Percentiles rank a stretch among this genome's conserved stretches.
These are phyloP conservation scores for Penicillium bovifimosum DNA, from an alignment of 495 filamentous ascomycete genomes.

Conservation along the genomic window DNA sequence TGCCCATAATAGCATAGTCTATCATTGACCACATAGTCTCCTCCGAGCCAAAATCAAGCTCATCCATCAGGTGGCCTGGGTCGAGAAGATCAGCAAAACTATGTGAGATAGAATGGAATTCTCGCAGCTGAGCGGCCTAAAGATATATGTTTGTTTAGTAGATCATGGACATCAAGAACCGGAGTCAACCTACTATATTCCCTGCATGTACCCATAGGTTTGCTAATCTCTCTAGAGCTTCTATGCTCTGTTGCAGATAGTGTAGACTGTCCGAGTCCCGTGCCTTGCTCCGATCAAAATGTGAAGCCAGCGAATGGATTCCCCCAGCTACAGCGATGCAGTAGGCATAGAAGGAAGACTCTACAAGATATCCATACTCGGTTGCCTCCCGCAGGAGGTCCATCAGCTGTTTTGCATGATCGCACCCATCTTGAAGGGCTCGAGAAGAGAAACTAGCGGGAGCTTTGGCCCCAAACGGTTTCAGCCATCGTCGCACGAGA, in stretches of 20 bases:
- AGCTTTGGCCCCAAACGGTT: constrained; percentile 15
- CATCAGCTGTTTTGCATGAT: constrained; percentile 20
- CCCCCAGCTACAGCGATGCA: constrained; percentile 18
- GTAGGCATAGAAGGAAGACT: constrained; percentile 22
- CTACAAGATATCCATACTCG: constrained; percentile 13
- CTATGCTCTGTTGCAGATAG: constrained; percentile 15
- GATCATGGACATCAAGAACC: neutral
- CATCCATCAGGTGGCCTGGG: constrained; percentile 12
- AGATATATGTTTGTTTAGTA: neutral
- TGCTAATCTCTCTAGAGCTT: constrained; percentile 13
- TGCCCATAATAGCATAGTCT: constrained; percentile 20
- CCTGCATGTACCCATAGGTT: constrained; percentile 19
- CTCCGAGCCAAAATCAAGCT: constrained; percentile 11
- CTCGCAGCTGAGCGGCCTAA: constrained; percentile 18
- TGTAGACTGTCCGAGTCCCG: constrained; percentile 7
- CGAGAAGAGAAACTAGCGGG: constrained; percentile 21
- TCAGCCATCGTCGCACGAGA: constrained; percentile 16
- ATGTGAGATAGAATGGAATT: constrained; percentile 19
- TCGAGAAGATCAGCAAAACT: constrained; percentile 14
- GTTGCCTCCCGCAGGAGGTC: constrained; percentile 14
- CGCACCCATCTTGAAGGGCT: constrained; percentile 14
- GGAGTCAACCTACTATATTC: constrained; percentile 16
- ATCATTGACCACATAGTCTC: constrained; percentile 22
- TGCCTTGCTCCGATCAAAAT: constrained; percentile 7
- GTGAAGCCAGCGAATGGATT: constrained; percentile 12